phyloP scores from a whole-genome alignment of 176 grass and related monocot genomes.

The Bothriochloa decipiens region DNA sequence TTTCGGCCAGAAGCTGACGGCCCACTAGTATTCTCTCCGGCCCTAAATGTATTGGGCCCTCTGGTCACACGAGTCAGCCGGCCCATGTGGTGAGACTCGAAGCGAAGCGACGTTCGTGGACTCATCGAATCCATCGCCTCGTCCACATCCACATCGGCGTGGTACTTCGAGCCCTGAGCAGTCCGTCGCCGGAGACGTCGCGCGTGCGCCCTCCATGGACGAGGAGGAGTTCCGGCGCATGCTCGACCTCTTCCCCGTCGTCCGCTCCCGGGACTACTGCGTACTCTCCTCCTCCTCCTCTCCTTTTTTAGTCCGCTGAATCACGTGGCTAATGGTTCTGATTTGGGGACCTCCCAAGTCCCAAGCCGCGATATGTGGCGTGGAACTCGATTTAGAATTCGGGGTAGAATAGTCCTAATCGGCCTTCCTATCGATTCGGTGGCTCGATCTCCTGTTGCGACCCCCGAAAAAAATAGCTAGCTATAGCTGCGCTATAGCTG shows the following conservation, averaged over 20 bases:
- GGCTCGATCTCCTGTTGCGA: not conserved
- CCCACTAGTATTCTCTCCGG: not conserved
- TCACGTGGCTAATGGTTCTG: not conserved
- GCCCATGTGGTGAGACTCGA: not conserved
- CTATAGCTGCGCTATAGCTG: too few species aligned
- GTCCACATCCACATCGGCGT: conserved; percentile 24
- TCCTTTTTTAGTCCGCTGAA: not conserved
- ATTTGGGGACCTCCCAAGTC: not conserved
- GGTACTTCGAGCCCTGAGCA: not conserved
- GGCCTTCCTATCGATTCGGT: not conserved
- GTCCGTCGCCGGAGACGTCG: conserved; percentile 14
- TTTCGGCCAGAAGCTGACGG: too few species aligned
- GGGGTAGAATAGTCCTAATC: not conserved
- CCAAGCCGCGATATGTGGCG: not conserved
- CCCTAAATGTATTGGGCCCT: not conserved
- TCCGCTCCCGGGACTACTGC: conserved; percentile 75
- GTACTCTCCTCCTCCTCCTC: conserved; percentile 51
- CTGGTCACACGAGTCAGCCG: not conserved
- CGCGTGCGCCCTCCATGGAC: conserved; percentile 55
- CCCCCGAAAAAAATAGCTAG: too few species aligned
- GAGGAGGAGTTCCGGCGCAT: conserved; percentile 81
- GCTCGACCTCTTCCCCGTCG: conserved; percentile 87
- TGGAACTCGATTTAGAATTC: not conserved
- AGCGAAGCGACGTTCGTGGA: not conserved
- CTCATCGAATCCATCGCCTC: not conserved